Evolutionary conservation across 1,284 basidiomycete species (phyloP), one percentile per base, ranked within the genome.

Genomic region (Moesziomyces aphidis): DNA sequence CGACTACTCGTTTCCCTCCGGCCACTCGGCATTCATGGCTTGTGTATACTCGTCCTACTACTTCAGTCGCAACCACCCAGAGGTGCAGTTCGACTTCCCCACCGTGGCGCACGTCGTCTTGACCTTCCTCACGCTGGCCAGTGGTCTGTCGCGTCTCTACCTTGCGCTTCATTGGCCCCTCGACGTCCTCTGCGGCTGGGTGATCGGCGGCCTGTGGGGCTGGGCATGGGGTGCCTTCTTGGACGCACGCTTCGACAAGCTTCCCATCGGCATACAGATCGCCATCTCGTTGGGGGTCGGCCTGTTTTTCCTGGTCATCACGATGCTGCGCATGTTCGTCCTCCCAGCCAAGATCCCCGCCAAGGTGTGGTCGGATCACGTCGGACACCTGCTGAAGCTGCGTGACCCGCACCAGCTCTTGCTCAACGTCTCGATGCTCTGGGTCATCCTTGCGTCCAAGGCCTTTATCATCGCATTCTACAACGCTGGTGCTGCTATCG

Each of bases 11-110:
- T 63, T 63, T 22, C 61, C 61, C 9, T 63, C 61, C 31, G 61
- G 61, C 24, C 61, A 63, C 39, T 57, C 61, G 50, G 55, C 61
- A 23, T 63, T 63, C 50, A 63, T 63, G 61, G 61, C 61, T 0
- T 63, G 61, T 23, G 50, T 63, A 10, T 63, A 63, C 36, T 50
- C 61, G 5, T 49, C 55, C 23, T 63, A 63, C 49, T 63, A 57
- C 55, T 63, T 63, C 31, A 49, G 45, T 15, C 61, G 55, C 36
- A 63, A 52, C 21, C 55, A 63, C 22, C 26, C 21, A 2, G 61
- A 51, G 1, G 21, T 63, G 5, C 5, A 39, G 26, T 63, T 63
- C 55, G 21, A 49, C 21, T 63, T 63, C 45, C 61, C 61, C 42
- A 36, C 42, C 8, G 34, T 39, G 7, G 24, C 57, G 17, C 61